Evolutionary conservation across 208 protist genomes (phyloP).

Genomic region (Trypanosoma grayi): DNA sequence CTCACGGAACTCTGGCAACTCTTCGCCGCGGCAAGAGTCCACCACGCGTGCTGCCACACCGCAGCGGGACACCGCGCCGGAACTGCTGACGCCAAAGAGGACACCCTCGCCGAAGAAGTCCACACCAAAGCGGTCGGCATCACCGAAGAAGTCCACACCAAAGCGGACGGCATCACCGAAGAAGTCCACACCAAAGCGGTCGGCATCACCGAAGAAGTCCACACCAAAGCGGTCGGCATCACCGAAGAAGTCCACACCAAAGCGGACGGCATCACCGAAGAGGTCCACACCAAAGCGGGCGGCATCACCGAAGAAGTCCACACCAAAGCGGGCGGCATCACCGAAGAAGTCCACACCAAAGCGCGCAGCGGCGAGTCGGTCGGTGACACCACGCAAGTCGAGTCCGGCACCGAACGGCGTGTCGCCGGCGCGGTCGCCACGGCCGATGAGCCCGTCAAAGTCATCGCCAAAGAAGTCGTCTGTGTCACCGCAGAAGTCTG

Average conservation of each 20-base stretch:
- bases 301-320: conserved; percentile 3
- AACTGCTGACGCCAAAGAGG: conserved; percentile 5
- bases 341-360: conserved; percentile 4
- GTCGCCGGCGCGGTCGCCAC: conserved; percentile 5
- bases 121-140: conserved; percentile 15
- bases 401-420: neutral
- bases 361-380: neutral
- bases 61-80: too few relatives aligned
- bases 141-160: conserved; percentile 9
- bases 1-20: too few relatives aligned
- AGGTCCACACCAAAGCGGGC: conserved; percentile 8
- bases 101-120: neutral
- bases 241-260: conserved; percentile 24
- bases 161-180: conserved; percentile 16
- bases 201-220: conserved; percentile 20
- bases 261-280: conserved; percentile 5
- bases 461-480: conserved; percentile 1
- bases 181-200: neutral
- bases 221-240: neutral
- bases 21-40: too few relatives aligned
- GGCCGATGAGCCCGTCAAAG: conserved; percentile 12
- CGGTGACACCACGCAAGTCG: too few relatives aligned
- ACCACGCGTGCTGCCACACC: too few relatives aligned
- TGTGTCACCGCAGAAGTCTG: neutral
- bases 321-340: neutral